Conservation (phyloP, 805 yeast species). For the Yarrowia divulgata region DNA sequence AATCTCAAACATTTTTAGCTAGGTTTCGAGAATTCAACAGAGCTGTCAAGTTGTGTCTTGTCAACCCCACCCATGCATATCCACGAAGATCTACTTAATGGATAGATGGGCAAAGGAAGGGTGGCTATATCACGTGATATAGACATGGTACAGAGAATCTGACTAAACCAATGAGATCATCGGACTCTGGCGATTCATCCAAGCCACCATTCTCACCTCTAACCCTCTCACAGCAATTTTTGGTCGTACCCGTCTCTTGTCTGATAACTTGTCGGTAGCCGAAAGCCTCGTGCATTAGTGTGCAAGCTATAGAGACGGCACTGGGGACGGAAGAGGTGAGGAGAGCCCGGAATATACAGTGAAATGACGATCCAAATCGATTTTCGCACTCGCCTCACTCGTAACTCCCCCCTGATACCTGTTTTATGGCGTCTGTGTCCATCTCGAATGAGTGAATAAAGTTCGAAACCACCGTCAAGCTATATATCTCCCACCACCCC, state of each 20-base stretch:
- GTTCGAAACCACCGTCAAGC: slow-evolving; percentile 7
- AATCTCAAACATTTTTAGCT: neutral
- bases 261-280: slow-evolving; percentile 17
- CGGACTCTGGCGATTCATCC: too few species aligned
- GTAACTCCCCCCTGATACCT: neutral
- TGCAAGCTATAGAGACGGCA: neutral
- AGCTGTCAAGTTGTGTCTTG: neutral
- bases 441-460: neutral
- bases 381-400: neutral
- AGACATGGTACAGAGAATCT: too few species aligned
- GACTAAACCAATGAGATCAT: too few species aligned
- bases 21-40: slow-evolving; percentile 3
- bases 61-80: neutral
- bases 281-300: neutral
- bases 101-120: too few species aligned
- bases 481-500: slow-evolving; percentile 27
- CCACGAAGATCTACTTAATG: too few species aligned
- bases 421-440: neutral
- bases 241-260: too few species aligned
- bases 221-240: neutral
- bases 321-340: neutral
- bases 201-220: neutral
- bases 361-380: neutral
- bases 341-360: neutral
- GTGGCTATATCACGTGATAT: neutral